Conservation (phyloP, 139 green algal genomes). For the Zygnema circumcarinatum region DNA sequence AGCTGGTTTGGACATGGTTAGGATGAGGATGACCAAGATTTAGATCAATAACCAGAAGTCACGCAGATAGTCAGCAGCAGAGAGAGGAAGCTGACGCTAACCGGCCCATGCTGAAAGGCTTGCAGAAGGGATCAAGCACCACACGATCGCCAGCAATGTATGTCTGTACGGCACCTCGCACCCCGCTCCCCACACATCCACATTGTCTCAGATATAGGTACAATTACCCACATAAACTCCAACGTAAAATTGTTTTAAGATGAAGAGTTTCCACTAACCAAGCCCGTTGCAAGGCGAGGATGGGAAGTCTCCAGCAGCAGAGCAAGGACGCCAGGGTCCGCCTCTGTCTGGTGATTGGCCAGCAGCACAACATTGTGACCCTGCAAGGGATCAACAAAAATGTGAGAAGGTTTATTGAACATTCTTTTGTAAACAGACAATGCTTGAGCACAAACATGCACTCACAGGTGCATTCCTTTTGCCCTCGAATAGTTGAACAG, state of each 20-base stretch:
- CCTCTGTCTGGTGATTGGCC: constrained; percentile 98
- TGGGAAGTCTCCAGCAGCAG: constrained; percentile 87
- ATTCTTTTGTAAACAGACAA: background rate
- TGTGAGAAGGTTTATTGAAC: background rate
- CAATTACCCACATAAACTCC: background rate
- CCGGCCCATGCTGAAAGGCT: constrained; percentile 97
- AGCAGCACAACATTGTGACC: constrained; percentile 95
- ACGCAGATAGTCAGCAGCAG: no score
- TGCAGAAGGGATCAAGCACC: constrained; percentile 93
- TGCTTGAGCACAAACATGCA: background rate
- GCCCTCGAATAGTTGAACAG: no score
- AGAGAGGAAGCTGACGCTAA: background rate
- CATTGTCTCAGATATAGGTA: no score
- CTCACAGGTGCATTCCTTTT: background rate
- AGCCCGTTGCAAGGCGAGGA: constrained; percentile 70
- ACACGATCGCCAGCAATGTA: constrained; percentile 93
- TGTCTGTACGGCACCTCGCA: constrained; percentile 57
- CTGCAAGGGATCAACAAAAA: background rate
- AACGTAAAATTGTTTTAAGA: background rate
- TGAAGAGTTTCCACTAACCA: constrained; percentile 26
- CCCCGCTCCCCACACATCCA: background rate
- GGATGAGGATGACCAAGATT: background rate
- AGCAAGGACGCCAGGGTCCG: constrained; percentile 94
- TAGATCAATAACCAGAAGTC: background rate
- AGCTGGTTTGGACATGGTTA: background rate